Conservation (phyloP, 345 rosid species). For the Garcia nutans region DNA sequence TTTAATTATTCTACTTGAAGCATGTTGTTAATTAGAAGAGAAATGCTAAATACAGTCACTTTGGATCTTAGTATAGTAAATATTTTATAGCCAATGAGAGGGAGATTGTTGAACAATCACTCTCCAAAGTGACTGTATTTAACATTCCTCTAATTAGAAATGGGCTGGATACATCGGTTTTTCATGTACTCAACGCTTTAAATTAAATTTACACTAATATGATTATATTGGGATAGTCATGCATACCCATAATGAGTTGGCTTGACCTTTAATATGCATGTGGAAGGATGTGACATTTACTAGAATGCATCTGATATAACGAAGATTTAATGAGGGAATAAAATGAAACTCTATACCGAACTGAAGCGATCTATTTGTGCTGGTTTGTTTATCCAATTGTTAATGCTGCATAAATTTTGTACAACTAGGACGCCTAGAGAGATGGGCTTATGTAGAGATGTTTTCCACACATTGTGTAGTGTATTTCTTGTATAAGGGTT, state of each 20-base stretch:
- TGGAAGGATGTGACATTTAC: background rate
- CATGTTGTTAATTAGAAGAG: background rate
- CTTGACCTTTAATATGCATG: background rate
- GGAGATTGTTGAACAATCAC: too few species aligned
- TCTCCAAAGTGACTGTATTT: too few species aligned
- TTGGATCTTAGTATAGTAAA: too few species aligned
- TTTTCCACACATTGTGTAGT: too few species aligned
- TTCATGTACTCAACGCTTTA: background rate
- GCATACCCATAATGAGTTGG: background rate
- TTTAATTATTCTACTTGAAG: background rate
- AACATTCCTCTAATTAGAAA: too few species aligned
- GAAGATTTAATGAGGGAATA: background rate
- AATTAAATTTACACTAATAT: background rate
- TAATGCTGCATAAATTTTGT: too few species aligned
- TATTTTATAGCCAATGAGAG: too few species aligned
- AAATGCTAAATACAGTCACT: too few species aligned
- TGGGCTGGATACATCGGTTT: background rate
- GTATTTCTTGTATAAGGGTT: background rate
- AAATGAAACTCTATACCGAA: background rate
- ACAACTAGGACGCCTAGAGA: too few species aligned
- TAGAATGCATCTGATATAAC: background rate
- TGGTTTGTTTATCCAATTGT: background rate
- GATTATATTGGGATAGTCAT: background rate
- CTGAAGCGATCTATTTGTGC: background rate
- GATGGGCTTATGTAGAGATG: too few species aligned